Evolutionary conservation across 225 moss, liverwort and hornwort genomes (phyloP), one percentile per base, ranked within the genome.

Genomic region (Polytrichum commune): DNA sequence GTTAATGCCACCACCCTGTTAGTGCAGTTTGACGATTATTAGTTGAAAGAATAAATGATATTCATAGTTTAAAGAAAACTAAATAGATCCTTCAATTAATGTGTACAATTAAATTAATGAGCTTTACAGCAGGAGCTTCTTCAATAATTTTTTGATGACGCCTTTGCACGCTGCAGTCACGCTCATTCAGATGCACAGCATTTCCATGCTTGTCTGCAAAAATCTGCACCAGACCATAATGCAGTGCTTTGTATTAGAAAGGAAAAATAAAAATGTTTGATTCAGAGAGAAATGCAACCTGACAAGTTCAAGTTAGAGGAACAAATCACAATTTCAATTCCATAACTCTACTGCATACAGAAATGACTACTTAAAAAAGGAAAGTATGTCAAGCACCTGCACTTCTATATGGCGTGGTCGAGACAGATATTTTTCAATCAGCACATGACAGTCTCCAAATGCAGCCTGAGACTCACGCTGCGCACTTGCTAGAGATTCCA

Each of bases 141-240:
- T 97, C 94, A 71, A 97, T 94, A 64, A 97, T 94, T 78, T 97
- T 97, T 79, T 97, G 96, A 76, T 97, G 96, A 65, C 96, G 92
- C 73, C 96, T 88, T 81, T 97, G 96, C 61, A 97, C 90, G 73
- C 96, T 97, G 79, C 96, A 97, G 84, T 97, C 96, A 10, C 96
- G 86, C 74, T 97, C 96, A 77, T 92, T 88, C 55, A 97, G 69
- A 66, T 97, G 92, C 60, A 97, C 94, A 54, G 80, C 83, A 74
- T 92, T 97, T 66, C 94, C 94, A 84, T 97, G 91, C 75, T 86
- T 92, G 76, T 97, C 96, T 84, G 90, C 96, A 88, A 97, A 97
- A 69, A 97, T 84, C 96, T 96, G 84, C 76, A 67, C 9, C 46
- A 46, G 46, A 46, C 13, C 67, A 76, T 65, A 54, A 72, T 2